Percentiles rank a stretch among this genome's conserved stretches.
Evolutionary conservation across 768 basidiomycete species (phyloP).

Genomic region (Boletus reticuloceps): DNA sequence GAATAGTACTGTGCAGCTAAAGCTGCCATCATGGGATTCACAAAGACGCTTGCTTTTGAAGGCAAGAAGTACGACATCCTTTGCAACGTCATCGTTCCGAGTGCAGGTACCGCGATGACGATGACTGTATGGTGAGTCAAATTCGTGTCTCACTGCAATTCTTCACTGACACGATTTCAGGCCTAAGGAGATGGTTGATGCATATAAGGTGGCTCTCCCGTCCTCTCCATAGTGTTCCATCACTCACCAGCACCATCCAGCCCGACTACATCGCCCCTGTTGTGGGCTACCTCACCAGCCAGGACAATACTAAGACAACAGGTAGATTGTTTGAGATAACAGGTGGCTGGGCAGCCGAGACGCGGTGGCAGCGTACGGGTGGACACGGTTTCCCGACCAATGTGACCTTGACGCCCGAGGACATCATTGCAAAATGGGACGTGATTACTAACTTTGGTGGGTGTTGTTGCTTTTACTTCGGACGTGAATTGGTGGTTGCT

Average conservation of each 20-base stretch:
- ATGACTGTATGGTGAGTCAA: conserved; percentile 61
- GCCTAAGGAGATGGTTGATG: conserved; percentile 84
- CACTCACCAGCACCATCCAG: conserved; percentile 31
- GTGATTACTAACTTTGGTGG: conserved; percentile 81
- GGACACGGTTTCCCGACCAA: conserved; percentile 87
- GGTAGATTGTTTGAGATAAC: conserved; percentile 82
- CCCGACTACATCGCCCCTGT: conserved; percentile 92
- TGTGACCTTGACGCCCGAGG: conserved; percentile 73
- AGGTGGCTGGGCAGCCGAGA: conserved; percentile 90
- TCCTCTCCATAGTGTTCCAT: background rate
- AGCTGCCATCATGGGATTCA: conserved; percentile 86
- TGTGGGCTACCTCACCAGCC: conserved; percentile 85
- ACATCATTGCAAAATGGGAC: conserved; percentile 76
- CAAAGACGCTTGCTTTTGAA: conserved; percentile 87
- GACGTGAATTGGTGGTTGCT: background rate
- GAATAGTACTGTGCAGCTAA: conserved; percentile 87
- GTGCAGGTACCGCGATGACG: conserved; percentile 91
- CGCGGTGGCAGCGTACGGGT: conserved; percentile 88
- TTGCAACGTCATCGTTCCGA: conserved; percentile 84
- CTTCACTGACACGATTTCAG: conserved; percentile 30
- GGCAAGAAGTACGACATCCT: conserved; percentile 89
- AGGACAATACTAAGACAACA: conserved; percentile 71
- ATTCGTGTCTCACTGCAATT: background rate
- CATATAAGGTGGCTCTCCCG: conserved; percentile 63
- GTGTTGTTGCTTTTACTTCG: conserved; percentile 17